Conservation (phyloP, 768 basidiomycete species). For the Coprinellus aureogranulatus region DNA sequence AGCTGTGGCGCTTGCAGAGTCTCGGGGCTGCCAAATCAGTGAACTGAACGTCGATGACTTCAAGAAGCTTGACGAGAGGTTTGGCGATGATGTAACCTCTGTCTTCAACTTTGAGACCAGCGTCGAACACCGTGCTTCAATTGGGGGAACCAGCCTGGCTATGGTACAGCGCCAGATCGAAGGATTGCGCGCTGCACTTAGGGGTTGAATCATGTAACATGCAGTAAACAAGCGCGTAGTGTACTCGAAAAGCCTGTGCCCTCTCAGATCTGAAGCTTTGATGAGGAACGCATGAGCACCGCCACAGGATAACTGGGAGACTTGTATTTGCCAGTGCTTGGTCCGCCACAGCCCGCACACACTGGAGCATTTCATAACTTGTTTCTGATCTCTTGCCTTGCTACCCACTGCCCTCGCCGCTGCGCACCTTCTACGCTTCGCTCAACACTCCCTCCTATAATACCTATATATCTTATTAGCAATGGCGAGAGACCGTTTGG, state of each 20-base stretch:
- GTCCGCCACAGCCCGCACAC: neutral
- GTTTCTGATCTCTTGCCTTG: neutral
- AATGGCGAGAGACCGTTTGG: slow-evolving; percentile 90
- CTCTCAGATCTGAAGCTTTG: too few relatives aligned
- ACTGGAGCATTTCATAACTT: neutral
- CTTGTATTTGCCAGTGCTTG: slow-evolving; percentile 5
- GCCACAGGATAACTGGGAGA: neutral
- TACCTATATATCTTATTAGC: slow-evolving; percentile 4
- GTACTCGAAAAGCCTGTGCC: too few relatives aligned
- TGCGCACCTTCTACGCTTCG: slow-evolving; percentile 1
- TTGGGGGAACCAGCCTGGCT: slow-evolving; percentile 84
- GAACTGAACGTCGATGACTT: slow-evolving; percentile 80
- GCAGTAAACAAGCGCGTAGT: too few relatives aligned
- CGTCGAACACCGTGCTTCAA: slow-evolving; percentile 87
- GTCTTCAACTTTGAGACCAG: slow-evolving; percentile 96
- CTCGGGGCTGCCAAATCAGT: slow-evolving; percentile 74
- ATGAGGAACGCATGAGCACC: neutral
- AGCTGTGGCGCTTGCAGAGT: slow-evolving; percentile 92
- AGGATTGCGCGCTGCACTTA: slow-evolving; percentile 63
- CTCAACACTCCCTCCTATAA: neutral
- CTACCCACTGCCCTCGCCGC: neutral
- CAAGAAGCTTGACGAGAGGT: slow-evolving; percentile 69
- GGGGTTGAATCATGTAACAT: slow-evolving; percentile 21
- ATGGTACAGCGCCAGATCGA: slow-evolving; percentile 86
- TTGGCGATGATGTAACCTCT: slow-evolving; percentile 73